Conservation (phyloP, 495 filamentous ascomycete species). For the Pyronema omphalodes region DNA sequence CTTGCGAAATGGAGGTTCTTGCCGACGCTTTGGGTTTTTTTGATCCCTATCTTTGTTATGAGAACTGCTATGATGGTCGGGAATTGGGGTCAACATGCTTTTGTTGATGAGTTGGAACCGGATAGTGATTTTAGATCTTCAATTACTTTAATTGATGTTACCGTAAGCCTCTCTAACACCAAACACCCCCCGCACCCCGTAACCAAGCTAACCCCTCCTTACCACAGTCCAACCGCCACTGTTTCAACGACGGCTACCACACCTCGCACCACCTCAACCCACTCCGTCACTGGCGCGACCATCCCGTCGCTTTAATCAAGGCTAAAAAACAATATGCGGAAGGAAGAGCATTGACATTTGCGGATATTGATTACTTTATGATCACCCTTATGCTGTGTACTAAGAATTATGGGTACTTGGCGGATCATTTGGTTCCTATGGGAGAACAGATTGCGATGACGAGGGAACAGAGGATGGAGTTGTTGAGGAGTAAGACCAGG, state of each 20-base stretch:
- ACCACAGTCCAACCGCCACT: constrained; percentile 51
- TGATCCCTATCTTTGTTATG: constrained; percentile 41
- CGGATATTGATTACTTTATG: constrained; percentile 52
- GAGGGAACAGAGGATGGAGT: constrained; percentile 37
- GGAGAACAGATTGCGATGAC: constrained; percentile 47
- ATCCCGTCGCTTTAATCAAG: constrained; percentile 46
- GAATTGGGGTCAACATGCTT: constrained; percentile 60
- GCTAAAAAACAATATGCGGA: constrained; percentile 40
- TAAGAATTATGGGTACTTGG: constrained; percentile 46
- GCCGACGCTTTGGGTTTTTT: constrained; percentile 39
- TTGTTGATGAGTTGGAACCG: constrained; percentile 50
- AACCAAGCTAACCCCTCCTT: neutral
- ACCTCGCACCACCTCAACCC: constrained; percentile 62
- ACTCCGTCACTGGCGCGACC: constrained; percentile 53
- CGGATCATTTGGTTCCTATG: constrained; percentile 47
- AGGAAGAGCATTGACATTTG: constrained; percentile 48
- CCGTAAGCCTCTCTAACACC: constrained; percentile 33
- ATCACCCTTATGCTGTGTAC: constrained; percentile 41
- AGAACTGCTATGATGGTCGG: constrained; percentile 51
- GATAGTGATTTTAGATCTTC: constrained; percentile 51
- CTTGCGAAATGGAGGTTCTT: constrained; percentile 29
- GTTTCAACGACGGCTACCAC: constrained; percentile 63
- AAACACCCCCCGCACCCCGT: constrained; percentile 1
- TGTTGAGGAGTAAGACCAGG: constrained; percentile 43
- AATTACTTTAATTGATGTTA: constrained; percentile 54